Conservation (phyloP, 2,329 filamentous ascomycete genomes). For the Hymenoscyphus infarciens region DNA sequence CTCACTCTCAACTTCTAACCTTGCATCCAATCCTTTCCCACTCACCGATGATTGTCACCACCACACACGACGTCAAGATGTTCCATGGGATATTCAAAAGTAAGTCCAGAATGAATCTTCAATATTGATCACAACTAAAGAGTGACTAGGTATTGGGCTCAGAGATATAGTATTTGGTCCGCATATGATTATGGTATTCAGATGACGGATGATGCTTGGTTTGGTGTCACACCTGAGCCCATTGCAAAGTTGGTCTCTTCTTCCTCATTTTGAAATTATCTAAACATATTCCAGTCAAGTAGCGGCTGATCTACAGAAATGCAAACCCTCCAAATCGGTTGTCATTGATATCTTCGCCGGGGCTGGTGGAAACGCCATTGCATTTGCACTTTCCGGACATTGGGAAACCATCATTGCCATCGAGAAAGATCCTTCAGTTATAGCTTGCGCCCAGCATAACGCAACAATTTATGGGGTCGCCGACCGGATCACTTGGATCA, state of each 20-base stretch:
- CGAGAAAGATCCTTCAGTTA: conserved; percentile 74
- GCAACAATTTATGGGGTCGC: conserved; percentile 78
- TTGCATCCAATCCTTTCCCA: conserved; percentile 29
- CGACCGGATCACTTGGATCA: conserved; percentile 77
- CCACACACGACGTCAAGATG: conserved; percentile 66
- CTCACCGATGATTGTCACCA: conserved; percentile 68
- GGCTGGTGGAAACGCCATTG: conserved; percentile 89
- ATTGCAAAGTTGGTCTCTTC: conserved; percentile 66
- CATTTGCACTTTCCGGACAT: conserved; percentile 76
- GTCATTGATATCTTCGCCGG: conserved; percentile 89
- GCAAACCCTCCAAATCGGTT: conserved; percentile 24
- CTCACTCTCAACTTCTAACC: not conserved
- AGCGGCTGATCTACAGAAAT: conserved; percentile 63
- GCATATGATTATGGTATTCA: conserved; percentile 83
- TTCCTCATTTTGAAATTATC: not conserved
- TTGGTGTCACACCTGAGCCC: conserved; percentile 90
- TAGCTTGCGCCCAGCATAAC: conserved; percentile 91
- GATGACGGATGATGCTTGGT: conserved; percentile 95
- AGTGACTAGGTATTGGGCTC: conserved; percentile 73
- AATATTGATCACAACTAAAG: conserved; percentile 7
- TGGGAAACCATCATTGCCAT: conserved; percentile 87
- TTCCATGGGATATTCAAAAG: conserved; percentile 85
- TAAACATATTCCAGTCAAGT: conserved; percentile 55
- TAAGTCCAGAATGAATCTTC: conserved; percentile 39
- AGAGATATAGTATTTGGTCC: conserved; percentile 83